phyloP scores from a whole-genome alignment of 345 rosid species.

The Ceriops decandra region DNA sequence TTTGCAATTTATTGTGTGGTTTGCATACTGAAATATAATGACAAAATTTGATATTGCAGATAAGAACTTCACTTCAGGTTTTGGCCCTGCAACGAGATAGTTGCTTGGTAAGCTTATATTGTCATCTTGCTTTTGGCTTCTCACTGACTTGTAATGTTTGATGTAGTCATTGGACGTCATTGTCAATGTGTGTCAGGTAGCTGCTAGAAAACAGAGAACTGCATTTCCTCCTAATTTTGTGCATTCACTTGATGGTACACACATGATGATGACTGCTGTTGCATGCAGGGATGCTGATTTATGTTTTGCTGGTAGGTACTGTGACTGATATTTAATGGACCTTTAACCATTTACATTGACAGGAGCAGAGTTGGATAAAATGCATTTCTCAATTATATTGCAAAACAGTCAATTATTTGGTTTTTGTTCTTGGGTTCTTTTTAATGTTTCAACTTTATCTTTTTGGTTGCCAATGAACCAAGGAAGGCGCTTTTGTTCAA shows the following conservation, averaged over 20 bases:
- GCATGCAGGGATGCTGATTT: slow-evolving; percentile 89
- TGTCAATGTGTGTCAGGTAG: slow-evolving; percentile 45
- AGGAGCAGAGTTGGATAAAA: no score
- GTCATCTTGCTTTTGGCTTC: slow-evolving; percentile 8
- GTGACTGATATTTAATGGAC: neutral
- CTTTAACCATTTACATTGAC: no score
- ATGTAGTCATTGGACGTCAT: neutral
- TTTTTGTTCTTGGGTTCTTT: neutral
- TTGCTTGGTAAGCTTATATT: slow-evolving; percentile 50
- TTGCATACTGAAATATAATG: neutral
- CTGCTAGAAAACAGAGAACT: slow-evolving; percentile 81
- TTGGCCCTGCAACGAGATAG: slow-evolving; percentile 87
- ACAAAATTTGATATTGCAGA: slow-evolving; percentile 47
- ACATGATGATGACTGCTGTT: slow-evolving; percentile 99
- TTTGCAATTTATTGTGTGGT: no score
- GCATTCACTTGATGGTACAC: slow-evolving; percentile 94
- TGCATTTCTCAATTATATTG: no score
- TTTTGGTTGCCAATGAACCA: neutral
- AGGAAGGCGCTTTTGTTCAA: no score
- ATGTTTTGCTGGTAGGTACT: slow-evolving; percentile 75
- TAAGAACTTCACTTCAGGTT: slow-evolving; percentile 87
- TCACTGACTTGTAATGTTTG: slow-evolving; percentile 4
- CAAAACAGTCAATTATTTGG: no score
- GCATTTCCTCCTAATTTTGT: slow-evolving; percentile 98
- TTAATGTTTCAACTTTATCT: neutral